A percentile compares a stretch with the other conserved stretches of the same genome.
Conservation (phyloP, 768 basidiomycete genomes). For the Lactifluus echinatus region DNA sequence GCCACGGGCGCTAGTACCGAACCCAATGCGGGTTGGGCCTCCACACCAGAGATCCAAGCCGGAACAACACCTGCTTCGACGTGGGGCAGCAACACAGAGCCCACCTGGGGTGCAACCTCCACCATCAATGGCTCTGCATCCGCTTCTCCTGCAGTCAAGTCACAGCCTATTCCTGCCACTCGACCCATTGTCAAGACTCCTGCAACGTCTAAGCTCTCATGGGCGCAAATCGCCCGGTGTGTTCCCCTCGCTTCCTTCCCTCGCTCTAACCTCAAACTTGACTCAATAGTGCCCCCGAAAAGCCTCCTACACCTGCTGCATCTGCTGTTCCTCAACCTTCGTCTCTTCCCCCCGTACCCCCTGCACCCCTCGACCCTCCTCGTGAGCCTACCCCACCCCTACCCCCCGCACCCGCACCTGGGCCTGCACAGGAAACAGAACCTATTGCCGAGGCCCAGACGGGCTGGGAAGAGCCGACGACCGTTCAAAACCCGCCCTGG, state of each 20-base stretch:
- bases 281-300: conserved; percentile 53
- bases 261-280: conserved; percentile 1
- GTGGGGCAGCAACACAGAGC: conserved; percentile 24
- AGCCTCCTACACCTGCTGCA: conserved; percentile 39
- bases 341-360: conserved; percentile 22
- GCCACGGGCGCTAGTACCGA: conserved; percentile 25
- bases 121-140: conserved; percentile 24
- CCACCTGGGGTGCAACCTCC: conserved; percentile 26
- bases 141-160: conserved; percentile 28
- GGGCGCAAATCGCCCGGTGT: conserved; percentile 79
- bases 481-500: conserved; percentile 58
- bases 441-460: conserved; percentile 23
- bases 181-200: conserved; percentile 44
- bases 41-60: conserved; percentile 24
- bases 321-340: conserved; percentile 24
- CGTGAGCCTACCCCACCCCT: conserved; percentile 23
- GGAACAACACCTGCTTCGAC: conserved; percentile 25
- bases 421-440: conserved; percentile 27
- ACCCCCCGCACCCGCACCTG: conserved; percentile 9
- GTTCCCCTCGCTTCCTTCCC: conserved; percentile 21
- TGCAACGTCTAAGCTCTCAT: conserved; percentile 70
- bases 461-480: conserved; percentile 69
- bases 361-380: conserved; percentile 15
- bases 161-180: conserved; percentile 20
- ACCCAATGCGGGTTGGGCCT: conserved; percentile 15